A percentile compares a stretch with the other conserved stretches of the same genome.
Conservation (phyloP, 805 yeast genomes). For the Kluyveromyces starmeri region DNA sequence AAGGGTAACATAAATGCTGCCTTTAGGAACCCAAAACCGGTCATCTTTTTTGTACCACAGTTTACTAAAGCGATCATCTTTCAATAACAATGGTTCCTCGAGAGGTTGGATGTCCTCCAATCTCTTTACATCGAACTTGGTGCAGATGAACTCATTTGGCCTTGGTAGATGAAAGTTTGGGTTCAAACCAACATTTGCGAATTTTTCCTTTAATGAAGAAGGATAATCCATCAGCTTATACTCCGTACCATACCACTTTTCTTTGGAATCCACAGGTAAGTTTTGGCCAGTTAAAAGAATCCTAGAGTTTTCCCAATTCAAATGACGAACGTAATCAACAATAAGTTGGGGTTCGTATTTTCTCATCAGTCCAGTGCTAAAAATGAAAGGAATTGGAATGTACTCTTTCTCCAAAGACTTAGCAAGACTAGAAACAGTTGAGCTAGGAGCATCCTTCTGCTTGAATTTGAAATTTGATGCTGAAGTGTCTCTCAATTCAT, state of each 20-base stretch:
- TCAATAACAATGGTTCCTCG: conserved; percentile 57
- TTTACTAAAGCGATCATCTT: conserved; percentile 40
- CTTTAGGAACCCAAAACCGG: conserved; percentile 81
- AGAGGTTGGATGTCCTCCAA: conserved; percentile 27
- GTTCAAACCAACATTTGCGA: conserved; percentile 27
- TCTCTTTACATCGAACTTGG: conserved; percentile 56
- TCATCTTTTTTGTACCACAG: conserved; percentile 91
- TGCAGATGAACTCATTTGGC: conserved; percentile 75
- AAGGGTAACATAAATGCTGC: conserved; percentile 54
- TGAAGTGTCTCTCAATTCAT: conserved; percentile 66
- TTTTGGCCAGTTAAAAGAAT: conserved; percentile 45
- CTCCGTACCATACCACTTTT: conserved; percentile 89
- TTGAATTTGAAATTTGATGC: conserved; percentile 66
- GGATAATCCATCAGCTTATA: conserved; percentile 45
- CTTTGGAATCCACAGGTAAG: conserved; percentile 44
- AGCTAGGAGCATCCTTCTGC: conserved; percentile 65
- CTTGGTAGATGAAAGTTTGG: conserved; percentile 50
- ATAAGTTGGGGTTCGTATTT: conserved; percentile 52
- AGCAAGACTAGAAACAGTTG: conserved; percentile 65
- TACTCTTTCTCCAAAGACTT: conserved; percentile 45
- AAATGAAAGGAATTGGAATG: conserved; percentile 56
- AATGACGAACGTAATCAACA: conserved; percentile 36
- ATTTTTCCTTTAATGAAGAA: conserved; percentile 27
- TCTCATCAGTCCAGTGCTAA: conserved; percentile 49
- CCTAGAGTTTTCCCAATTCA: conserved; percentile 55